phyloP scores from a whole-genome alignment of 768 basidiomycete genomes.

The Leccinum boreale region DNA sequence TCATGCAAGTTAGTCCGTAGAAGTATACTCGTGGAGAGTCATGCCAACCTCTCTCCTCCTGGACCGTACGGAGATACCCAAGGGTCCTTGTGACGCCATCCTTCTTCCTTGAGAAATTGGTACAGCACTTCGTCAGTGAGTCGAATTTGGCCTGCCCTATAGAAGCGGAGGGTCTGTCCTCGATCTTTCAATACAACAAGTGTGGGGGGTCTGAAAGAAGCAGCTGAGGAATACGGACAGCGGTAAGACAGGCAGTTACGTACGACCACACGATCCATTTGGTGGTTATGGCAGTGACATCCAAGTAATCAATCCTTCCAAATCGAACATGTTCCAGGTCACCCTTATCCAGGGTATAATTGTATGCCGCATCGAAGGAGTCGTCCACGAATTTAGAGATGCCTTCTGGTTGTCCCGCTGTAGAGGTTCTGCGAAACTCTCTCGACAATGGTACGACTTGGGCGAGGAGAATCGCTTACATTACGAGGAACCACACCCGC shows the following conservation, averaged over 20 bases:
- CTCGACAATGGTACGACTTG: neutral
- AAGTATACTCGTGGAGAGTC: neutral
- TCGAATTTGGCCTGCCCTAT: conserved; percentile 59
- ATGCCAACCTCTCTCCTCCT: conserved; percentile 65
- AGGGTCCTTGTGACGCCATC: conserved; percentile 57
- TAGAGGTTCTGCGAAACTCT: conserved; percentile 46
- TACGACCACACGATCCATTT: conserved; percentile 87
- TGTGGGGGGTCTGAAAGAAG: conserved; percentile 60
- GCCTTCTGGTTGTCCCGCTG: conserved; percentile 56
- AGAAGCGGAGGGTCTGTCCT: conserved; percentile 80
- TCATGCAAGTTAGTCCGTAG: conserved; percentile 7
- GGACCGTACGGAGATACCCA: conserved; percentile 74
- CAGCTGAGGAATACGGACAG: neutral
- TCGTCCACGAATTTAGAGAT: conserved; percentile 69
- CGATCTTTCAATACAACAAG: conserved; percentile 69
- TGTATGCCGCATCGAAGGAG: conserved; percentile 72
- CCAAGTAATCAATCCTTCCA: conserved; percentile 85
- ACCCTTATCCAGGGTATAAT: conserved; percentile 52
- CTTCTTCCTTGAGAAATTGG: conserved; percentile 62
- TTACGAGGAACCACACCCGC: conserved; percentile 73
- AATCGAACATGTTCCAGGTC: conserved; percentile 74
- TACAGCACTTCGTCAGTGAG: conserved; percentile 58
- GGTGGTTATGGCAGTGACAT: conserved; percentile 79
- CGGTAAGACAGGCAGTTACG: conserved; percentile 25
- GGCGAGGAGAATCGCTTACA: conserved; percentile 47